phyloP scores from a whole-genome alignment of 2,329 filamentous ascomycete genomes.

The Pseudogymnoascus sp. region DNA sequence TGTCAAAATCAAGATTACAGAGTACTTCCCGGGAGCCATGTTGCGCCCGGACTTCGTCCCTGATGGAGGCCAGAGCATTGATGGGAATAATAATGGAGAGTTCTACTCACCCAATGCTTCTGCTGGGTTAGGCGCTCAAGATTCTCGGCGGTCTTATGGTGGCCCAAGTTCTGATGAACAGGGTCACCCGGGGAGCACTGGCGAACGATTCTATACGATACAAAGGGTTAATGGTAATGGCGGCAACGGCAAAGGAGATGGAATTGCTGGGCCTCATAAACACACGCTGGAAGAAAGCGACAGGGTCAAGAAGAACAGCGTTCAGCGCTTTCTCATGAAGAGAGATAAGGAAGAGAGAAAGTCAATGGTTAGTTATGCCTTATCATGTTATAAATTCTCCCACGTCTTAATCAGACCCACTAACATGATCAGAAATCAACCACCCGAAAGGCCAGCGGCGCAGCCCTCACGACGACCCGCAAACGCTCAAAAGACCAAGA shows the following conservation, averaged over 20 bases:
- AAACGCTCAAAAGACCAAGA: constrained; percentile 62
- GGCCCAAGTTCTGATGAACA: constrained; percentile 21
- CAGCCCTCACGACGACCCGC: constrained; percentile 60
- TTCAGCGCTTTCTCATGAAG: constrained; percentile 57
- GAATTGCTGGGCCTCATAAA: constrained; percentile 63
- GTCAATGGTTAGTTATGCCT: constrained; percentile 38
- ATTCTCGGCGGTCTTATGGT: constrained; percentile 3
- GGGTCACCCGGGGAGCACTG: constrained; percentile 40
- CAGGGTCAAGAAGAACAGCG: constrained; percentile 73
- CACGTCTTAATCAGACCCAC: constrained; percentile 20
- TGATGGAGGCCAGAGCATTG: constrained; percentile 23
- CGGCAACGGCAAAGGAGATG: constrained; percentile 63
- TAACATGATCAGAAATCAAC: constrained; percentile 52
- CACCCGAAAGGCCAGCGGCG: constrained; percentile 64
- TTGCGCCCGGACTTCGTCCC: constrained; percentile 27
- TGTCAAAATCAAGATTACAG: constrained; percentile 80
- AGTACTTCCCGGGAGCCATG: constrained; percentile 57
- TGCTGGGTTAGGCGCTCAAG: constrained; percentile 2
- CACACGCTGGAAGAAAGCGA: constrained; percentile 68
- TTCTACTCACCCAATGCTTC: constrained; percentile 23
- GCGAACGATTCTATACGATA: constrained; percentile 61
- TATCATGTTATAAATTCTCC: background rate
- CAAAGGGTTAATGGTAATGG: constrained; percentile 72
- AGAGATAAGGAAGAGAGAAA: constrained; percentile 60
- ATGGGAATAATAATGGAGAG: constrained; percentile 20